Evolutionary conservation across 2,329 filamentous ascomycete species (phyloP).

Genomic region (Colletotrichum cereale): DNA sequence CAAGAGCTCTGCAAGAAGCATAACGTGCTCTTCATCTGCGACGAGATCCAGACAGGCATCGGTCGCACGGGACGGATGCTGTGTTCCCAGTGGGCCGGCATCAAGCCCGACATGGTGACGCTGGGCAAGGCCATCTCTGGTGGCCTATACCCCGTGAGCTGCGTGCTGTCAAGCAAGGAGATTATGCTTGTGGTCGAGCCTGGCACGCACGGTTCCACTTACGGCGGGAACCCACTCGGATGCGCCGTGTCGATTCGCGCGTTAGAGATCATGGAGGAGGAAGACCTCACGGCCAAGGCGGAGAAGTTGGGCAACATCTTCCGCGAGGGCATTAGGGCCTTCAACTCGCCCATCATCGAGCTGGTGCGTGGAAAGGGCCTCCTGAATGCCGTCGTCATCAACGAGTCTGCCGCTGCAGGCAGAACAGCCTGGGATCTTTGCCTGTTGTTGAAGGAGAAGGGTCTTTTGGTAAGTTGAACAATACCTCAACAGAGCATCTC

Average conservation of each 20-base stretch:
- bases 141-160: slow-evolving; percentile 99
- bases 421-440: slow-evolving; percentile 97
- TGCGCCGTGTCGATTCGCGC: slow-evolving; percentile 96
- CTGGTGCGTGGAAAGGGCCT: slow-evolving; percentile 91
- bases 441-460: slow-evolving; percentile 95
- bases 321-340: slow-evolving; percentile 79
- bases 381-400: slow-evolving; percentile 95
- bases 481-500: neutral
- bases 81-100: slow-evolving; percentile 92
- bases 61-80: slow-evolving; percentile 94
- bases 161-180: slow-evolving; percentile 87
- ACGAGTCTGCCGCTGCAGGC: slow-evolving; percentile 86
- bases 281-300: slow-evolving; percentile 82
- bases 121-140: slow-evolving; percentile 98
- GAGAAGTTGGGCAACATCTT: slow-evolving; percentile 86
- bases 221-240: slow-evolving; percentile 95
- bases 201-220: slow-evolving; percentile 97
- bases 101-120: slow-evolving; percentile 95
- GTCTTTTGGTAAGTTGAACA: slow-evolving; percentile 78
- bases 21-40: slow-evolving; percentile 95
- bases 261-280: slow-evolving; percentile 92
- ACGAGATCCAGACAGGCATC: slow-evolving; percentile 99
- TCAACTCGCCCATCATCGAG: slow-evolving; percentile 85
- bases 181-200: slow-evolving; percentile 97
- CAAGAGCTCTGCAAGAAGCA: slow-evolving; percentile 91